Conservation (phyloP, 73 alveolate genomes). For the Symbiodinium natans region DNA sequence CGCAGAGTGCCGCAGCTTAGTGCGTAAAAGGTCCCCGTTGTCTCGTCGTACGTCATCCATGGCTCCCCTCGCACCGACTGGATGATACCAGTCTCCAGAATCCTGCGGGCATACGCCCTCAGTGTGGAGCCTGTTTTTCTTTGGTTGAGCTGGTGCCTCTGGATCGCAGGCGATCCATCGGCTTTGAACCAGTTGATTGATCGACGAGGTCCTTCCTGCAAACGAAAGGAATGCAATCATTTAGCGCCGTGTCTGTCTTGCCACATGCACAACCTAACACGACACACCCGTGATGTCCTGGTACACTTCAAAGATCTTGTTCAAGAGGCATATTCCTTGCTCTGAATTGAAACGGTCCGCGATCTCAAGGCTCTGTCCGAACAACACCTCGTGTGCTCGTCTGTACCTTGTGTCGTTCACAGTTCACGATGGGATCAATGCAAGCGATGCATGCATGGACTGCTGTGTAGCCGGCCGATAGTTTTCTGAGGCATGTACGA, state of each 20-base stretch:
- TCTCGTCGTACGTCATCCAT: conserved; percentile 12
- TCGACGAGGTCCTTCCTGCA: conserved; percentile 28
- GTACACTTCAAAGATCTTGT: not conserved
- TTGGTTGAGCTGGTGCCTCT: not conserved
- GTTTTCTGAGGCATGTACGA: not conserved
- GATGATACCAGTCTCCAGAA: not conserved
- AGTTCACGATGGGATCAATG: not conserved
- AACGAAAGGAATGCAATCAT: not conserved
- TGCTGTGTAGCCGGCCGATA: too few relatives aligned
- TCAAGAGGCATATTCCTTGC: not conserved
- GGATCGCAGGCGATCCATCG: not conserved
- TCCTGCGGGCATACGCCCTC: not conserved
- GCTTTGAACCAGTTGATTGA: not conserved
- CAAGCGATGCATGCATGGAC: not conserved
- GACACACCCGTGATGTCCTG: not conserved
- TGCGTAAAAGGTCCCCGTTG: not conserved
- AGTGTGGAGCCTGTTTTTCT: not conserved
- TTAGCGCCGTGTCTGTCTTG: not conserved
- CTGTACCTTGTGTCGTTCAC: not conserved
- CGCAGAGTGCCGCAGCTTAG: conserved; percentile 16
- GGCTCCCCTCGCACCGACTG: not conserved
- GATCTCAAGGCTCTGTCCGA: not conserved
- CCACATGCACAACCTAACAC: too few relatives aligned
- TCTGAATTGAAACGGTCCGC: not conserved
- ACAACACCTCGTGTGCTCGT: not conserved